phyloP scores from a whole-genome alignment of 345 rosid species.

The Garcia nutans region DNA sequence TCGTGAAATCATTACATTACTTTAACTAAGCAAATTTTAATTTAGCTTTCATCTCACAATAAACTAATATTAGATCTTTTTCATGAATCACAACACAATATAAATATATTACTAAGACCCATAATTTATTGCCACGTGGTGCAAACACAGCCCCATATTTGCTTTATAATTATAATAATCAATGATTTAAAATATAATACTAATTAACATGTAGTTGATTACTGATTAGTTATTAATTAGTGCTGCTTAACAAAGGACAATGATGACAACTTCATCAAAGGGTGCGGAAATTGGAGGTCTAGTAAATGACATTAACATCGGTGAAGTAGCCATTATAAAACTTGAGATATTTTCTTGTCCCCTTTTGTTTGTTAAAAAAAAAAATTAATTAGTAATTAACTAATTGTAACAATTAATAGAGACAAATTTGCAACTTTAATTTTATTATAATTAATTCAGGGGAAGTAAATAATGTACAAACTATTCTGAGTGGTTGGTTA shows the following conservation, averaged over 20 bases:
- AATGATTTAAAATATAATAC: not conserved
- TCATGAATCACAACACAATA: not conserved
- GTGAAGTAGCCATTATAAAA: not conserved
- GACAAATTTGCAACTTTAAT: too few species aligned
- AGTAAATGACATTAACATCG: not conserved
- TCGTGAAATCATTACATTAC: not conserved
- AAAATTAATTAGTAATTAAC: too few species aligned
- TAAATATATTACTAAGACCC: not conserved
- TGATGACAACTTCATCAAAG: not conserved
- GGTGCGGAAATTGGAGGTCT: not conserved
- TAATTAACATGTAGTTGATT: not conserved
- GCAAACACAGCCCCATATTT: slow-evolving; percentile 25
- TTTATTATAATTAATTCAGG: too few species aligned
- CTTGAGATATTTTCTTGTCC: not conserved
- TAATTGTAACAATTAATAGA: not conserved
- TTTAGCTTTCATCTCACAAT: not conserved
- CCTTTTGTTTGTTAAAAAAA: too few species aligned
- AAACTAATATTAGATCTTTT: not conserved
- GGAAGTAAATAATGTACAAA: too few species aligned
- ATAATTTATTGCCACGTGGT: not conserved
- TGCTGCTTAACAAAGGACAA: slow-evolving; percentile 1
- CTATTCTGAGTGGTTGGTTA: too few species aligned
- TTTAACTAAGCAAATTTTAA: not conserved
- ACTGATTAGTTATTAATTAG: not conserved
- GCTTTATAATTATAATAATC: not conserved